A percentile compares a stretch with the other conserved stretches of the same genome.
Conservation (phyloP, 208 protist species). For the Leishmania mexicana region DNA sequence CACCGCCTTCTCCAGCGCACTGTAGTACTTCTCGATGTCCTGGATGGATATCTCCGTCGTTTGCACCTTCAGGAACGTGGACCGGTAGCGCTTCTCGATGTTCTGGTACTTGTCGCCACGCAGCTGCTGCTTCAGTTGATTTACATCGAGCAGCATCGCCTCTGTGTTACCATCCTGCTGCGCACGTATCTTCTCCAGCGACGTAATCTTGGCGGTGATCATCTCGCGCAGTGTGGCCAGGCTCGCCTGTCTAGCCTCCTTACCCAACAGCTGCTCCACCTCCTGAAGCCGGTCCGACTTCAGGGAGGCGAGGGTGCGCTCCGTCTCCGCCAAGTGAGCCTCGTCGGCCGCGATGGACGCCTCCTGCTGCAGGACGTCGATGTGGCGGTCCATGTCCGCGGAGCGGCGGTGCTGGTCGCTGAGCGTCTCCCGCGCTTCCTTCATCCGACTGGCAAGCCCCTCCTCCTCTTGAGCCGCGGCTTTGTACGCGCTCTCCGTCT, state of each 20-base stretch:
- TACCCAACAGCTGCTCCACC: slow-evolving; percentile 60
- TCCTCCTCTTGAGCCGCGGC: slow-evolving; percentile 31
- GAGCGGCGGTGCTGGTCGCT: slow-evolving; percentile 46
- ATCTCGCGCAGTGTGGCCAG: slow-evolving; percentile 67
- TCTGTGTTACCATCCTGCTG: slow-evolving; percentile 83
- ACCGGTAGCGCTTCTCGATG: slow-evolving; percentile 88
- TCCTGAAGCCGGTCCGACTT: slow-evolving; percentile 41
- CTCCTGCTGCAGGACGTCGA: slow-evolving; percentile 47
- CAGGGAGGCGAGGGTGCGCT: slow-evolving; percentile 39
- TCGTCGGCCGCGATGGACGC: slow-evolving; percentile 52
- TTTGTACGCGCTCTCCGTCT: slow-evolving; percentile 20
- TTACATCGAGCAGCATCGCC: slow-evolving; percentile 76
- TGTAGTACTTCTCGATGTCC: slow-evolving; percentile 92
- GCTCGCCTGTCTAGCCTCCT: slow-evolving; percentile 42
- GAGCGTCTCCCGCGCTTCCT: slow-evolving; percentile 41
- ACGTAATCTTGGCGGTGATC: slow-evolving; percentile 64
- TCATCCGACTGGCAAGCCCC: slow-evolving; percentile 27
- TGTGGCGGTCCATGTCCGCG: slow-evolving; percentile 44
- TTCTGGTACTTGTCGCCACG: slow-evolving; percentile 76
- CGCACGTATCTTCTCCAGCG: slow-evolving; percentile 62
- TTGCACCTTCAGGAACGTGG: slow-evolving; percentile 88
- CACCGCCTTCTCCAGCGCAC: slow-evolving; percentile 94
- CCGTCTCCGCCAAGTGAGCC: slow-evolving; percentile 42
- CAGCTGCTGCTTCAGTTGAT: slow-evolving; percentile 60
- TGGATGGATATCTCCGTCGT: slow-evolving; percentile 87